Percentiles rank a stretch among this genome's conserved stretches.
These are phyloP conservation scores for Salix koriyanagi DNA, from an alignment of 345 rosid genomes.

Conservation along the genomic window DNA sequence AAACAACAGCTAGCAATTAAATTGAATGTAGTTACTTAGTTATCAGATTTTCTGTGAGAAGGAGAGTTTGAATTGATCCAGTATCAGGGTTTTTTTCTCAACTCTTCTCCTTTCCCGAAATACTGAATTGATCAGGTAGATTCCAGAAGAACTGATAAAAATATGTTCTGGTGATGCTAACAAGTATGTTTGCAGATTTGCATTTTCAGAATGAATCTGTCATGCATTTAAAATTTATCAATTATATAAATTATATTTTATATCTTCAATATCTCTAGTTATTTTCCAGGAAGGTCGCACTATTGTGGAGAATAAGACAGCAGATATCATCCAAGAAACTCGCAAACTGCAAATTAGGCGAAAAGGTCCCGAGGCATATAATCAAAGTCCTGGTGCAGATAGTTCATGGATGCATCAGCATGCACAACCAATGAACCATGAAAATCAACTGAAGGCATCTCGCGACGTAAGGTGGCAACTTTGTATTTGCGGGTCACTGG, in stretches of 20 bases:
- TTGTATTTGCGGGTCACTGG: constrained; percentile 39
- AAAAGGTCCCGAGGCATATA: constrained; percentile 49
- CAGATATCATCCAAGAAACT: constrained; percentile 68
- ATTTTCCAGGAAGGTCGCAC: constrained; percentile 74
- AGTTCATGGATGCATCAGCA: constrained; percentile 51
- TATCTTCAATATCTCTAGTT: not conserved
- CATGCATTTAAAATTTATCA: not conserved
- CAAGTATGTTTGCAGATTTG: not conserved
- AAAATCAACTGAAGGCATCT: constrained; percentile 94
- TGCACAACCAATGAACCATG: constrained; percentile 48
- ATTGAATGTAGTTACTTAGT: not conserved
- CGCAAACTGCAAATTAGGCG: constrained; percentile 67
- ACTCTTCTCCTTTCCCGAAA: not conserved
- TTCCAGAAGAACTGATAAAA: not conserved
- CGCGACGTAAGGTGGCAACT: constrained; percentile 97
- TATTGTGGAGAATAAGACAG: constrained; percentile 72
- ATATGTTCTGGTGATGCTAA: not conserved
- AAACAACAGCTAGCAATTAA: not conserved
- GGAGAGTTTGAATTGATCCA: not conserved
- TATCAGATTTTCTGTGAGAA: not conserved
- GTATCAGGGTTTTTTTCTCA: not conserved
- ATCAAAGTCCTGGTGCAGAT: constrained; percentile 35
- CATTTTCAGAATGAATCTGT: not conserved
- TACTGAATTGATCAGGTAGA: not conserved
- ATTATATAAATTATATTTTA: not conserved